Evolutionary conservation across 805 yeast species (phyloP), one percentile per base, ranked within the genome.

Genomic region (Starmerella bacillaris): DNA sequence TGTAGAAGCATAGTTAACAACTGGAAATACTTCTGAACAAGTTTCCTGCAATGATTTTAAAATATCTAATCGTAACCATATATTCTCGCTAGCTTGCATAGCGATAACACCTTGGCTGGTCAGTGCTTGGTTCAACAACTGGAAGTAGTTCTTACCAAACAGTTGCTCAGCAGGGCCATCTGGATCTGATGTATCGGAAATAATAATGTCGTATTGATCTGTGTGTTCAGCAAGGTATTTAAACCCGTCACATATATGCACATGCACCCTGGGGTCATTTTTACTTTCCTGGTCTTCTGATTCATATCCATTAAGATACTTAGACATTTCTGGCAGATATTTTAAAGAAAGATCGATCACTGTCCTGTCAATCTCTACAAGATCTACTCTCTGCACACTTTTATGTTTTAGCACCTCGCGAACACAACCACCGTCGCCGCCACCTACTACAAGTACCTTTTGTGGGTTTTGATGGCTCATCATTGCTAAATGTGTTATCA

Each of bases 381-480:
- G 64, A 11, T 77, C 74, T 12, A 78, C 76, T 31, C 60, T 56
- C 44, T 76, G 74, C 30, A 65, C 60, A 4, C 65, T 61, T 27
- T 61, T 60, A 50, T 78, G 86, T 57, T 83, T 84, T 31, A 80
- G 70, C 14, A 79, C 74, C 55, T 83, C 95, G 49, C 95, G 67
- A 24, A 84, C 59, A 16, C 83, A 94, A 41, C 95, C 95, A 44
- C 95, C 93, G 55, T 83, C 95, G 29, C 95, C 95, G 18, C 95
- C 95, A 19, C 95, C 95, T 48, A 83, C 78, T 21, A 83, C 89
- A 34, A 83, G 65, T 7, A 82, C 92, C 36, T 65, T 67, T 46
- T 68, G 68, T 2, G 95, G 94, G 28, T 63, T 50, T 3, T 70
- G 69, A 57, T 83, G 95, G 8, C 79, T 59, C 68, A 74, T 72